phyloP scores from a whole-genome alignment of 768 basidiomycete genomes.

The Pleurotus ostreatus region DNA sequence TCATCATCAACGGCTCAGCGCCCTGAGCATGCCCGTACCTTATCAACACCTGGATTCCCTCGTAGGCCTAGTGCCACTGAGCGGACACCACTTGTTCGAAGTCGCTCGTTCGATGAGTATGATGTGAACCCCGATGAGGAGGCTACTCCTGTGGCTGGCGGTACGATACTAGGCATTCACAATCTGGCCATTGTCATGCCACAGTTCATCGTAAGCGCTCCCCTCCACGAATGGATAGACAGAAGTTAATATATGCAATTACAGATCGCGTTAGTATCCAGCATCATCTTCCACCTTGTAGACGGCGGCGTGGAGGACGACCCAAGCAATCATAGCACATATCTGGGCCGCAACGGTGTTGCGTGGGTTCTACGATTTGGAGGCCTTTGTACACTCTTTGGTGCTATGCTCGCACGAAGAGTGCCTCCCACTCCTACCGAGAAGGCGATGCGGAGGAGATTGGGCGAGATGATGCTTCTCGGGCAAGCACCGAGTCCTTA shows the following conservation, averaged over 20 bases:
- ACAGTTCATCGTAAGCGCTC: slow-evolving; percentile 76
- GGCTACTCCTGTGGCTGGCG: slow-evolving; percentile 65
- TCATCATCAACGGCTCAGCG: slow-evolving; percentile 30
- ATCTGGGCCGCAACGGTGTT: slow-evolving; percentile 83
- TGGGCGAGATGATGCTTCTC: slow-evolving; percentile 76
- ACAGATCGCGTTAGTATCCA: slow-evolving; percentile 83
- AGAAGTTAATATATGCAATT: slow-evolving; percentile 9
- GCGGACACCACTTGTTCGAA: slow-evolving; percentile 57
- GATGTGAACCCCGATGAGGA: slow-evolving; percentile 32
- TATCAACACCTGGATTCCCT: slow-evolving; percentile 42
- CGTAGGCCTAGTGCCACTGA: slow-evolving; percentile 35
- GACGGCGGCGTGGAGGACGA: slow-evolving; percentile 51
- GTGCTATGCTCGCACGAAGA: slow-evolving; percentile 73
- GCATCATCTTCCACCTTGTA: slow-evolving; percentile 78
- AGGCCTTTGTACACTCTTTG: slow-evolving; percentile 80
- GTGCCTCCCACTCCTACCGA: slow-evolving; percentile 91
- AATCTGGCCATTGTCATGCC: slow-evolving; percentile 95
- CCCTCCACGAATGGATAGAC: background rate
- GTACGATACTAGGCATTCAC: slow-evolving; percentile 91
- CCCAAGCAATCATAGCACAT: slow-evolving; percentile 47
- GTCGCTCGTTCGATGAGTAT: slow-evolving; percentile 51
- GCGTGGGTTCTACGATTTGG: slow-evolving; percentile 94
- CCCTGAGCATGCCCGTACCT: slow-evolving; percentile 48
- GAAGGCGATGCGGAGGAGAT: slow-evolving; percentile 79
- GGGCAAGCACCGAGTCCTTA: slow-evolving; percentile 55